Percentiles rank a stretch among this genome's conserved stretches.
Evolutionary conservation across 352 stramenopile genomes (phyloP).

Genomic region (Pythium sukuiense): DNA sequence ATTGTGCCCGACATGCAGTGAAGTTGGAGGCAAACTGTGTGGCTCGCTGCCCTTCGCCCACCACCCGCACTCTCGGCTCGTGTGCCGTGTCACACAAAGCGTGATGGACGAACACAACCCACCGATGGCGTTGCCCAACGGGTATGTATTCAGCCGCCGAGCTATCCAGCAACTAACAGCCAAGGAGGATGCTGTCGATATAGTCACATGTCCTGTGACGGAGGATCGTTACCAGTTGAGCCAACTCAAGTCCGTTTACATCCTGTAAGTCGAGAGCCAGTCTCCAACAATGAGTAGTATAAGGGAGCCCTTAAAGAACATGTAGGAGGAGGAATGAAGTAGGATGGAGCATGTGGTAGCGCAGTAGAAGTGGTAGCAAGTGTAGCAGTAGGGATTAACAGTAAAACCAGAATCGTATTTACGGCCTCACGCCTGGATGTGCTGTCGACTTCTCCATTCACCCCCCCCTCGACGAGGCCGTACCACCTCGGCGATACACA

Average conservation of each 20-base stretch:
- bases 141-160: constrained; percentile 79
- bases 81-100: constrained; percentile 74
- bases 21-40: constrained; percentile 64
- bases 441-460: neutral
- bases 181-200: constrained; percentile 20
- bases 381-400: constrained; percentile 6
- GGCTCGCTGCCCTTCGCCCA: constrained; percentile 65
- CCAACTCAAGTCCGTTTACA: constrained; percentile 79
- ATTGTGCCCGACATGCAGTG: constrained; percentile 75
- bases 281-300: neutral
- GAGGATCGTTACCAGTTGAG: constrained; percentile 58
- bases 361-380: neutral
- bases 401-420: neutral
- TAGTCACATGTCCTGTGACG: constrained; percentile 77
- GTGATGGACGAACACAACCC: constrained; percentile 89
- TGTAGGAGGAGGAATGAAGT: constrained; percentile 8
- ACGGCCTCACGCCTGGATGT: neutral
- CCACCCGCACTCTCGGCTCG: constrained; percentile 79
- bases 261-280: constrained; percentile 41
- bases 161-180: constrained; percentile 63
- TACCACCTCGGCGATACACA: constrained; percentile 46
- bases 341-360: neutral
- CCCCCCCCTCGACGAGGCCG: constrained; percentile 8
- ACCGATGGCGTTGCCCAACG: constrained; percentile 77
- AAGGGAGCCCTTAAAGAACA: neutral